Evolutionary conservation across 1,284 basidiomycete genomes (phyloP).

Genomic region (Ustilago bromivora): DNA sequence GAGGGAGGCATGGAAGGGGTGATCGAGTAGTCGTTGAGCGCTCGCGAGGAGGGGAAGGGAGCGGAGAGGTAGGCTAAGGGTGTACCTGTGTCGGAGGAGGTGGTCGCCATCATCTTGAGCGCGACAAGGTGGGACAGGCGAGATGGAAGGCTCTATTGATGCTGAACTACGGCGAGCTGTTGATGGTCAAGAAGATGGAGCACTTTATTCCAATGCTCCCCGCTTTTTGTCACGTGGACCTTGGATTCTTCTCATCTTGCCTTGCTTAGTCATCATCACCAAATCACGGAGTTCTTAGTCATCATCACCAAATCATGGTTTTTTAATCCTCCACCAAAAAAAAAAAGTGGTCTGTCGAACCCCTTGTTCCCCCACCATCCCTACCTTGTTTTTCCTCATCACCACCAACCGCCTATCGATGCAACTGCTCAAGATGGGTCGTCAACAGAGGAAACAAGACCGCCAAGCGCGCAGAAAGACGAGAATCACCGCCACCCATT

Average conservation of each 20-base stretch:
- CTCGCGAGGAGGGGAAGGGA: slow-evolving; percentile 47
- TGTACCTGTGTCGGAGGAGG: neutral
- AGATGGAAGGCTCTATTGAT: neutral
- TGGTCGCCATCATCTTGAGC: neutral
- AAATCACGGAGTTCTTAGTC: neutral
- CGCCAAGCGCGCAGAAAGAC: slow-evolving; percentile 44
- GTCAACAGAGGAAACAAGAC: slow-evolving; percentile 40
- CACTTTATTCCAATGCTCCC: neutral
- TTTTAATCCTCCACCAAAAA: neutral
- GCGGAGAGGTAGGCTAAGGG: slow-evolving; percentile 44
- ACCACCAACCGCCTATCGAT: slow-evolving; percentile 1
- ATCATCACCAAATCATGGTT: too few species aligned
- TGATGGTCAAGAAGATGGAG: neutral
- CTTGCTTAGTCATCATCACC: neutral
- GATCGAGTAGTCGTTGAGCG: slow-evolving; percentile 39
- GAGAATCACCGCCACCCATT: slow-evolving; percentile 33
- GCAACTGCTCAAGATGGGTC: slow-evolving; percentile 21
- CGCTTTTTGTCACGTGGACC: neutral
- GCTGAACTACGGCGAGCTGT: neutral
- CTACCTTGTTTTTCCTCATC: neutral
- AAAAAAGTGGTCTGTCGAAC: slow-evolving; percentile 15
- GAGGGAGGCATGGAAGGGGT: slow-evolving; percentile 32
- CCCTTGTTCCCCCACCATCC: slow-evolving; percentile 10
- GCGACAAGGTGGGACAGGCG: neutral
- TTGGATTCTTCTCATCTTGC: neutral